phyloP scores from a whole-genome alignment of 768 basidiomycete genomes.

The Agaricus sinodeliciosus region DNA sequence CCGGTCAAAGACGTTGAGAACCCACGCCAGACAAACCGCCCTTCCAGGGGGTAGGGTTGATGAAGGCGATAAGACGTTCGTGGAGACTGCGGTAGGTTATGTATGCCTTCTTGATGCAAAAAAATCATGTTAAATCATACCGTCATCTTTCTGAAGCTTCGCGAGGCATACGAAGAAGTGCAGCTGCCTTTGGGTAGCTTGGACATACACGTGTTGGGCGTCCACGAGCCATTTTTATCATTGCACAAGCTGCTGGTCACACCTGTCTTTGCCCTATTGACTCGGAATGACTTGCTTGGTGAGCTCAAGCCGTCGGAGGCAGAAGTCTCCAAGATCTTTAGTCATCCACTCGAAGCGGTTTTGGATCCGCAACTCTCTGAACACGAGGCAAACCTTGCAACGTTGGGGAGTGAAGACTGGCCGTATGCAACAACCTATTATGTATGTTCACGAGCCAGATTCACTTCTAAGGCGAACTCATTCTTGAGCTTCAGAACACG shows the following conservation, averaged over 20 bases:
- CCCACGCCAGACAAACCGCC: slow-evolving; percentile 79
- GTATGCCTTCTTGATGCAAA: background rate
- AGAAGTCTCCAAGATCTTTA: slow-evolving; percentile 79
- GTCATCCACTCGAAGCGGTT: slow-evolving; percentile 68
- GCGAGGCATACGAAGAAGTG: slow-evolving; percentile 88
- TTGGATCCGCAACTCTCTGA: slow-evolving; percentile 50
- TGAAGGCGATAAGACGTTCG: slow-evolving; percentile 49
- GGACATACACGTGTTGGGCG: slow-evolving; percentile 51
- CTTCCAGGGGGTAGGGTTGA: slow-evolving; percentile 79
- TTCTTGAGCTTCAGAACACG: slow-evolving; percentile 29
- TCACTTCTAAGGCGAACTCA: background rate
- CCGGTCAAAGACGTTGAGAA: slow-evolving; percentile 65
- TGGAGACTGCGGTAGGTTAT: slow-evolving; percentile 68
- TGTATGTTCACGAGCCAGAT: slow-evolving; percentile 36
- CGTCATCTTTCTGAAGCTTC: slow-evolving; percentile 36
- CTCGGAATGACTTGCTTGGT: slow-evolving; percentile 43
- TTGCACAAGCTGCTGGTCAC: slow-evolving; percentile 66
- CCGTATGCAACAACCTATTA: slow-evolving; percentile 67
- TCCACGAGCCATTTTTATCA: slow-evolving; percentile 63
- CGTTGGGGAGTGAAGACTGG: slow-evolving; percentile 67
- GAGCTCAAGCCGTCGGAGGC: slow-evolving; percentile 47
- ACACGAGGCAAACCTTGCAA: slow-evolving; percentile 40
- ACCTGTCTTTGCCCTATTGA: slow-evolving; percentile 70
- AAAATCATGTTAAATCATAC: background rate
- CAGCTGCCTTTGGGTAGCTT: slow-evolving; percentile 53